Evolutionary conservation across 331 rosid genomes (phyloP).

Genomic region (Rhamnella rubrinervis): DNA sequence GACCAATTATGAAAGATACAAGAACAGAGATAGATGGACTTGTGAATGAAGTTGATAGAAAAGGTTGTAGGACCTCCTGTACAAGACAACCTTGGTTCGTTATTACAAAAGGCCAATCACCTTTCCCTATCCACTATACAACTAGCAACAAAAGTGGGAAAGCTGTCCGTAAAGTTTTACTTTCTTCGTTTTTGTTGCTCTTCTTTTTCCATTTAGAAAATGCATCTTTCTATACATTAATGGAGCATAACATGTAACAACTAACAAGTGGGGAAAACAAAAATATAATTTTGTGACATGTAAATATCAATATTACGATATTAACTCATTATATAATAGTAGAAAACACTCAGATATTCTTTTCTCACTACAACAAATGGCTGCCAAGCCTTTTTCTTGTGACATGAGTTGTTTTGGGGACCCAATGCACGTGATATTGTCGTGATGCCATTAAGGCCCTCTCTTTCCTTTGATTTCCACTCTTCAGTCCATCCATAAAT

Average conservation of each 20-base stretch:
- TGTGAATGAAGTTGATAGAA: neutral
- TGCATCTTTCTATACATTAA: neutral
- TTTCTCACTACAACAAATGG: neutral
- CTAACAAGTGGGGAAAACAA: neutral
- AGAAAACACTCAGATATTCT: constrained; percentile 1
- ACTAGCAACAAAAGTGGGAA: constrained; percentile 12
- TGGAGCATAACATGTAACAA: neutral
- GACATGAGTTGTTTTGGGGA: constrained; percentile 20
- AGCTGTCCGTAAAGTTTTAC: neutral
- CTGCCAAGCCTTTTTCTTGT: constrained; percentile 13
- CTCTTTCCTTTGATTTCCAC: neutral
- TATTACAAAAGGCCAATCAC: constrained; percentile 4
- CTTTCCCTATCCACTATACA: constrained; percentile 21
- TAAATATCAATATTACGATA: too few species aligned
- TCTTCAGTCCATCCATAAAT: neutral
- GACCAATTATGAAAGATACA: too few species aligned
- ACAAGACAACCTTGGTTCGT: neutral
- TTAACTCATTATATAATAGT: too few species aligned
- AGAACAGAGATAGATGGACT: too few species aligned
- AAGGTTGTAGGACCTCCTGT: constrained; percentile 4
- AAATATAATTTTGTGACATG: too few species aligned
- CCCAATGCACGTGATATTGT: constrained; percentile 20
- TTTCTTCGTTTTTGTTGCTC: constrained; percentile 5
- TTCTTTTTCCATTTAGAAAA: neutral
- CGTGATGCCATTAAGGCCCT: constrained; percentile 17